phyloP scores from a whole-genome alignment of 371 early-diverging fungal genomes.

The Mucor irregularis region DNA sequence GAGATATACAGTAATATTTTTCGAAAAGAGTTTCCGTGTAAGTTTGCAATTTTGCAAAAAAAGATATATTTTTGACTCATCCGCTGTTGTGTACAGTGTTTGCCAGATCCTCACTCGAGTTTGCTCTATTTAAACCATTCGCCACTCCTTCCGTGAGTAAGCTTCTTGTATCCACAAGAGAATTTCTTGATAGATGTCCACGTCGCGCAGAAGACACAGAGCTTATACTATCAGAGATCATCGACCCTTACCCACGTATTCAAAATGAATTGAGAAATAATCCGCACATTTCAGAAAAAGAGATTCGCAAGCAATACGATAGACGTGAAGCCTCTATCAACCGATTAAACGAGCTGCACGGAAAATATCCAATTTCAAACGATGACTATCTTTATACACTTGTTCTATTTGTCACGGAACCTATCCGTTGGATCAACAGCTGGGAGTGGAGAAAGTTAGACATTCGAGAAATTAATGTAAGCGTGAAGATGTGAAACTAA shows the following conservation, averaged over 20 bases:
- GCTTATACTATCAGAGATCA: constrained; percentile 43
- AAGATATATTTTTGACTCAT: background rate
- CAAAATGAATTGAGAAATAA: constrained; percentile 25
- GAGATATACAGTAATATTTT: constrained; percentile 35
- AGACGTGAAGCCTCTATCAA: constrained; percentile 31
- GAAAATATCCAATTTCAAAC: constrained; percentile 49
- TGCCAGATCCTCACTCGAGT: constrained; percentile 36
- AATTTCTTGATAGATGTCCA: constrained; percentile 35
- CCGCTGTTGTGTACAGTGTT: constrained; percentile 9
- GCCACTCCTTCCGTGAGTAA: constrained; percentile 53
- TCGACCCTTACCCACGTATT: constrained; percentile 39
- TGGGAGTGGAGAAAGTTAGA: constrained; percentile 53
- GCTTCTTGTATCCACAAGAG: constrained; percentile 43
- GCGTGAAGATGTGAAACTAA: background rate
- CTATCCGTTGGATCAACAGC: constrained; percentile 41
- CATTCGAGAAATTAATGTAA: constrained; percentile 49
- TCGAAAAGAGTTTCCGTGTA: constrained; percentile 49
- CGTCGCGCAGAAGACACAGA: constrained; percentile 55
- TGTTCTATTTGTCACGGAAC: constrained; percentile 46
- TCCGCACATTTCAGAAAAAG: constrained; percentile 22
- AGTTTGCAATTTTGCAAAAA: background rate
- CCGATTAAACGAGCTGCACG: constrained; percentile 55
- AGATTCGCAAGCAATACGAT: constrained; percentile 31
- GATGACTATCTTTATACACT: constrained; percentile 55
- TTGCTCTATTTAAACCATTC: constrained; percentile 55